These are phyloP conservation scores for Tricholoma matsutake DNA, from an alignment of 768 basidiomycete species.

Conservation along the genomic window DNA sequence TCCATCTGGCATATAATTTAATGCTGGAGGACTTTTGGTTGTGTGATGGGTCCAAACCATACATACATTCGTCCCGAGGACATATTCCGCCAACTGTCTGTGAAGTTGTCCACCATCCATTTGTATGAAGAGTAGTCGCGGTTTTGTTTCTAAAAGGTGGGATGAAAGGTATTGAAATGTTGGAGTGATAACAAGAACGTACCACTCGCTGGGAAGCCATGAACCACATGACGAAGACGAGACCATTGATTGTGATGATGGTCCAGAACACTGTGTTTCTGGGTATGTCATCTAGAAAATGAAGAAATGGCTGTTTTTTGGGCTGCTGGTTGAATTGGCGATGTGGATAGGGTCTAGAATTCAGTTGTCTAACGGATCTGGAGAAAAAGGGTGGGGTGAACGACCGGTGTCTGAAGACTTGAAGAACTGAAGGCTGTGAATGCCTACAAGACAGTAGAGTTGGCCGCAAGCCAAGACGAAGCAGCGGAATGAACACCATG, in stretches of 20 bases:
- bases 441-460: slow-evolving; percentile 8
- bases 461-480: slow-evolving; percentile 7
- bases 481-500: slow-evolving; percentile 14
- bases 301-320: slow-evolving; percentile 19
- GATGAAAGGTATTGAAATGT: background rate
- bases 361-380: slow-evolving; percentile 5
- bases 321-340: background rate
- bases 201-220: slow-evolving; percentile 38
- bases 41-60: background rate
- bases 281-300: slow-evolving; percentile 53
- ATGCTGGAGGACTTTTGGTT: background rate
- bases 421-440: background rate
- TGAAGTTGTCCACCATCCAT: slow-evolving; percentile 66
- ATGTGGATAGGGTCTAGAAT: slow-evolving; percentile 16
- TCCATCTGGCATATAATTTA: slow-evolving; percentile 54
- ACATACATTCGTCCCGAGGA: slow-evolving; percentile 62
- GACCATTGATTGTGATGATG: slow-evolving; percentile 61
- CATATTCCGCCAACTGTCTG: slow-evolving; percentile 57
- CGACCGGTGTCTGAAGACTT: background rate
- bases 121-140: slow-evolving; percentile 35
- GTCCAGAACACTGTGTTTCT: slow-evolving; percentile 53
- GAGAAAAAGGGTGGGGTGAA: slow-evolving; percentile 11
- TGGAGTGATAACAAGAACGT: slow-evolving; percentile 8
- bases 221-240: slow-evolving; percentile 60
- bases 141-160: slow-evolving; percentile 30